Conservation (phyloP, 2,329 filamentous ascomycete species). For the Lanzia echinophila region DNA sequence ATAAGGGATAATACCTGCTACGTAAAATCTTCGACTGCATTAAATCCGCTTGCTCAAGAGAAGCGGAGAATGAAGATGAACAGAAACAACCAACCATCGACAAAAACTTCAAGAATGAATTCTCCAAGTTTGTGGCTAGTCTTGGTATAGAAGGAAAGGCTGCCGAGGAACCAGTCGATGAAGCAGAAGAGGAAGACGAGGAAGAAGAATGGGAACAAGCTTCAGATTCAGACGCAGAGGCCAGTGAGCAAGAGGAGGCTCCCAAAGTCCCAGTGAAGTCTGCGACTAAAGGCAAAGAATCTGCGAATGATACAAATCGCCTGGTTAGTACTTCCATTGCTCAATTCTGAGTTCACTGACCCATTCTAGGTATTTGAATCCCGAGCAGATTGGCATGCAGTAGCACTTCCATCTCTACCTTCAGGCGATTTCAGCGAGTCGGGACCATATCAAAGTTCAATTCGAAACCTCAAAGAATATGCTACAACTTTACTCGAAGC, state of each 20-base stretch:
- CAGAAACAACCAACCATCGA: constrained; percentile 31
- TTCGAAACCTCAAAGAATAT: constrained; percentile 59
- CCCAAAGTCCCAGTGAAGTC: constrained; percentile 24
- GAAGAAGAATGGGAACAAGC: constrained; percentile 28
- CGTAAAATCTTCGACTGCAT: too few relatives aligned
- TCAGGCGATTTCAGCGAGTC: constrained; percentile 38
- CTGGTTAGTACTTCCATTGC: constrained; percentile 25
- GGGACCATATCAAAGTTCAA: constrained; percentile 42
- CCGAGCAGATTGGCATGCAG: constrained; percentile 61
- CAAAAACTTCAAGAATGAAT: constrained; percentile 43
- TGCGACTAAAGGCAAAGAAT: constrained; percentile 7
- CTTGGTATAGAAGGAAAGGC: constrained; percentile 42
- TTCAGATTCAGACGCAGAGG: constrained; percentile 24
- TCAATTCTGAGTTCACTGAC: constrained; percentile 23
- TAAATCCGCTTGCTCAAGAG: too few relatives aligned
- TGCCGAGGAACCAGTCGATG: constrained; percentile 27
- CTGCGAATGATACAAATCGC: constrained; percentile 25
- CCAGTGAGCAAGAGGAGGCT: constrained; percentile 30
- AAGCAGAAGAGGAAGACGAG: constrained; percentile 31
- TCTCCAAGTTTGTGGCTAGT: constrained; percentile 45
- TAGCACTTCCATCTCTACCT: constrained; percentile 47
- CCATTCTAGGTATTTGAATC: constrained; percentile 48
- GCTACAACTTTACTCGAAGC: constrained; percentile 68
- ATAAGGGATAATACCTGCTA: too few relatives aligned
- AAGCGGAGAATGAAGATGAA: constrained; percentile 32